A percentile compares a stretch with the other conserved stretches of the same genome.
Conservation (phyloP, 2,329 filamentous ascomycete genomes). For the Xylogone sp. region DNA sequence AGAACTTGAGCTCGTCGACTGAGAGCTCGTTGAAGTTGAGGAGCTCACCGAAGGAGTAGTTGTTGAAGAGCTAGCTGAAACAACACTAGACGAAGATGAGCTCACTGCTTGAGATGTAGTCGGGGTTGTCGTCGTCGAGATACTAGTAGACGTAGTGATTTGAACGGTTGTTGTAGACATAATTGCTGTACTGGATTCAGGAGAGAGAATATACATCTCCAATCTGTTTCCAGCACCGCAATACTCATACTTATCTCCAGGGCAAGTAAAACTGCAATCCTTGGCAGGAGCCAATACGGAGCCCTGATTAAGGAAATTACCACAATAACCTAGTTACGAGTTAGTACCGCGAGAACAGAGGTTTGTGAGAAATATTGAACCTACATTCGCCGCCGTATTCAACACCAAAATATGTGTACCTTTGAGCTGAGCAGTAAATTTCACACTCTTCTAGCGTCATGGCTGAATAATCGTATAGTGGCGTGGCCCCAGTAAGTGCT, state of each 20-base stretch:
- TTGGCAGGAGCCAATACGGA: slow-evolving; percentile 6
- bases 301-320: slow-evolving; percentile 12
- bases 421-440: slow-evolving; percentile 5
- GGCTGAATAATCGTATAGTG: slow-evolving; percentile 7
- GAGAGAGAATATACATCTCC: slow-evolving; percentile 13
- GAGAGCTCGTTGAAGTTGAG: no score
- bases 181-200: slow-evolving; percentile 5
- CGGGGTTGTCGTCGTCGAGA: slow-evolving; percentile 1
- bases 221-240: slow-evolving; percentile 28
- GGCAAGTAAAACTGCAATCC: slow-evolving; percentile 16
- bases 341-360: background rate
- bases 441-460: slow-evolving; percentile 27
- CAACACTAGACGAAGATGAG: no score
- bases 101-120: no score
- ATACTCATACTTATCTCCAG: slow-evolving; percentile 22
- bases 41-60: no score
- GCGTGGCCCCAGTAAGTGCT: slow-evolving; percentile 15
- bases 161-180: background rate
- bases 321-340: slow-evolving; percentile 10
- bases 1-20: no score
- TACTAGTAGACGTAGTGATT: background rate
- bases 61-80: no score
- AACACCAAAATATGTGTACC: slow-evolving; percentile 16
- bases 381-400: slow-evolving; percentile 21
- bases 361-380: slow-evolving; percentile 5